Percentiles rank a stretch among this genome's conserved stretches.
These are phyloP conservation scores for Talaromyces atroroseus DNA, from an alignment of 2,329 filamentous ascomycete genomes.

Conservation along the genomic window DNA sequence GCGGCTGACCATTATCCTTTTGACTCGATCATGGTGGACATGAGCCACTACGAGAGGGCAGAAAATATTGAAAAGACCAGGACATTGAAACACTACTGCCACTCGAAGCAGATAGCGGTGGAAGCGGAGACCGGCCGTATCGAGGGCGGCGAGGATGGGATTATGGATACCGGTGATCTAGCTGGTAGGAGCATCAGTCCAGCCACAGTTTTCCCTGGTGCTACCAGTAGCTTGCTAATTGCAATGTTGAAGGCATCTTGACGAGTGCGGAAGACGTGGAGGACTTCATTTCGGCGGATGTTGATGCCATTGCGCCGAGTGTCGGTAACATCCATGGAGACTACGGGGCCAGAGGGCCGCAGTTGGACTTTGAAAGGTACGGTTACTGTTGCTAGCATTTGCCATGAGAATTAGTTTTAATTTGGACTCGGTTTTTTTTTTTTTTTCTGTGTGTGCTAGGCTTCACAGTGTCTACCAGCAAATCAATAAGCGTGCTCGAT, in stretches of 20 bases:
- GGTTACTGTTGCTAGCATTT: neutral
- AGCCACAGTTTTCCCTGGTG: neutral
- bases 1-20: neutral
- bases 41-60: neutral
- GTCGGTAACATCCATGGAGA: conserved; percentile 1
- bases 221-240: neutral
- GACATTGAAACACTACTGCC: neutral
- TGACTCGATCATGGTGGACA: neutral
- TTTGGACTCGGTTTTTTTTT: no score
- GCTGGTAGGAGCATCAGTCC: neutral
- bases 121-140: neutral
- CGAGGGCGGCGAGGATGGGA: neutral
- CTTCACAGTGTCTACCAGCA: neutral
- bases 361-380: neutral
- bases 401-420: neutral
- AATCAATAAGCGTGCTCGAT: conserved; percentile 1
- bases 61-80: neutral
- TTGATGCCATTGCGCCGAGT: neutral
- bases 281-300: neutral
- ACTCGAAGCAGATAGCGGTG: neutral
- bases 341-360: neutral
- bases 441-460: no score
- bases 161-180: neutral
- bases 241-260: neutral
- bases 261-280: neutral